Evolutionary conservation across 257 asterid genomes (phyloP).

Genomic region (Coffea eugenioides): DNA sequence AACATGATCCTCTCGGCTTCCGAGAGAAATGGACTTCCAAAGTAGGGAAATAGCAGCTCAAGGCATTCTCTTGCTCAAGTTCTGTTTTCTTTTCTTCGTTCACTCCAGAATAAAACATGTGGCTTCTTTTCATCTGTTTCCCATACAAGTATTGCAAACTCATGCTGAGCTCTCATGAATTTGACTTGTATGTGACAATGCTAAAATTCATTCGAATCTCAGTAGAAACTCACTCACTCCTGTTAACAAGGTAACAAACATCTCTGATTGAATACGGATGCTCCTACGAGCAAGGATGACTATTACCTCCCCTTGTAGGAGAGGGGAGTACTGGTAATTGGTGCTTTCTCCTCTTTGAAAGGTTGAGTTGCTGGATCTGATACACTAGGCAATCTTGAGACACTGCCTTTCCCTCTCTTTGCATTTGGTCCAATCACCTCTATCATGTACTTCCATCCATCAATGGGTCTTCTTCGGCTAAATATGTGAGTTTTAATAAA

Average conservation of each 20-base stretch:
- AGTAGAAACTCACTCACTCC: not conserved
- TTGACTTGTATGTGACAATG: not conserved
- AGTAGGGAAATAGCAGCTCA: not conserved
- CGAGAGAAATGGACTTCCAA: no score
- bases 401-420: slow-evolving; percentile 78
- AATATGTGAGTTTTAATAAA: slow-evolving; percentile 74
- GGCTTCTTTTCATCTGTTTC: no score
- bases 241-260: not conserved
- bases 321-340: slow-evolving; percentile 17
- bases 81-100: not conserved
- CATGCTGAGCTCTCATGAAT: not conserved
- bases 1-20: no score
- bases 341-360: slow-evolving; percentile 59
- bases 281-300: not conserved
- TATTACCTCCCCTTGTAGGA: slow-evolving; percentile 20
- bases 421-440: slow-evolving; percentile 92
- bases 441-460: slow-evolving; percentile 97
- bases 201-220: not conserved
- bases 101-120: not conserved
- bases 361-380: slow-evolving; percentile 86
- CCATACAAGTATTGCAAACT: not conserved
- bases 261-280: not conserved
- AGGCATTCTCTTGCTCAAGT: not conserved
- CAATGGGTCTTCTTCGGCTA: slow-evolving; percentile 64
- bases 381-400: slow-evolving; percentile 65